Base-by-base conservation (phyloP, 306 rosid genomes). In the Cucumis cinereus region DNA sequence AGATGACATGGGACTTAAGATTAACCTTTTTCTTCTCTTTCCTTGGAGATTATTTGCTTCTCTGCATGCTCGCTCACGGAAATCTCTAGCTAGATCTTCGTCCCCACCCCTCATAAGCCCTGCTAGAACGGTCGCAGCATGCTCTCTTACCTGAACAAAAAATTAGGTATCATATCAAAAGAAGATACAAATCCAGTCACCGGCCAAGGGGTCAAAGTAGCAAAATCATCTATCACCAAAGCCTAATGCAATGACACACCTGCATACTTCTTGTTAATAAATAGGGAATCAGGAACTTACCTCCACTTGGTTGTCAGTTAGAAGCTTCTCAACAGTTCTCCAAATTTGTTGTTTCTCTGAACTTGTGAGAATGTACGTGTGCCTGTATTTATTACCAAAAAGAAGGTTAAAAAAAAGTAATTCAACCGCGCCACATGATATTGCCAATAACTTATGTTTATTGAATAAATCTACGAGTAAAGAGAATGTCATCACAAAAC, bases 71-170 rank as follows among this genome's bases (percentile, higher is more conserved):
- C 89, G 89, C 73, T 88, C 85, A 58, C 98, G 96, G 81, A 94
- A 94, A 76, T 90, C 96, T 80, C 79, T 84, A 50, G 98, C 96
- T 64, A 92, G 86, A 83, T 85, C 90, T 84, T 92, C 97, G 85
- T 94, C 98, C 61, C 99, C 99, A 52, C 99, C 96, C 86, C 90
- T 94, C 95, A 92, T 88, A 85, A 94, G 89, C 71, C 99, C 99
- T 40, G 99, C 99, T 73, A 94, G 85, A 82, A 94, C 98, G 33
- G 96, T 96, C 6, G 99, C 98, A 26, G 99, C 99, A 79, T 94
- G 98, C 81, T 94, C 99, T 82, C 99, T 82, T 69, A 94, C 90
- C 99, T 94, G 79, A 76, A 71, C 70, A 76, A 87, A 64, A 63
- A 61, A 81, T 81, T 45, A 79, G 52, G 83, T 55, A 36, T 28